Evolutionary conservation across 2,329 filamentous ascomycete genomes (phyloP).

Genomic region (Rutstroemia sydowiana): DNA sequence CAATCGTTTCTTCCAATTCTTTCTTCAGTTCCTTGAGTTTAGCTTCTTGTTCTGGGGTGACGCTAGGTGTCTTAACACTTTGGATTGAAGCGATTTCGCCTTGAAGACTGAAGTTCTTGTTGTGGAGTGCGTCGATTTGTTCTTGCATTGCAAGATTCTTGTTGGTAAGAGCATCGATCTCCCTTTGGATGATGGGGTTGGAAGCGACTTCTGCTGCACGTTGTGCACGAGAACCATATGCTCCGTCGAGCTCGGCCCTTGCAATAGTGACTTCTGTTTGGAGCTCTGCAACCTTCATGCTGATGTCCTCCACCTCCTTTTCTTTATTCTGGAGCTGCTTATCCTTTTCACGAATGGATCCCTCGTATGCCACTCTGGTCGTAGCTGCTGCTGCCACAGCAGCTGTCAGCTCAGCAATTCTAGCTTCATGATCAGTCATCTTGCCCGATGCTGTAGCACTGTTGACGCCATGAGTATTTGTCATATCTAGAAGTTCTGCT

Average conservation of each 20-base stretch:
- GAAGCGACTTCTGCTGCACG: constrained; percentile 58
- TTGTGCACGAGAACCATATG: constrained; percentile 72
- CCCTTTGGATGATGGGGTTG: constrained; percentile 49
- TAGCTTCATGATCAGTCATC: constrained; percentile 24
- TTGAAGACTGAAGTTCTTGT: constrained; percentile 7
- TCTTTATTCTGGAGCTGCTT: constrained; percentile 33
- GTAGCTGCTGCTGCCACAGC: constrained; percentile 21
- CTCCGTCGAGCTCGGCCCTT: constrained; percentile 83
- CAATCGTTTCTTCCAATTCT: constrained; percentile 60
- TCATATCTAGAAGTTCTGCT: constrained; percentile 26
- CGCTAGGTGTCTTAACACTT: neutral
- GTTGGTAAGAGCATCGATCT: constrained; percentile 48
- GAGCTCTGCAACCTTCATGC: constrained; percentile 56
- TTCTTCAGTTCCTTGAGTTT: constrained; percentile 47
- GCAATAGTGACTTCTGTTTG: constrained; percentile 83
- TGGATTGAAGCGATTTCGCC: constrained; percentile 8
- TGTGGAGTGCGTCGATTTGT: constrained; percentile 24
- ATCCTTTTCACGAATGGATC: constrained; percentile 19
- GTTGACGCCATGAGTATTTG: constrained; percentile 23
- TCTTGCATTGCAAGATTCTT: constrained; percentile 32
- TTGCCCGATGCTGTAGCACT: constrained; percentile 25
- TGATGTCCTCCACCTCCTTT: constrained; percentile 46
- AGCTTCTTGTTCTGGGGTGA: constrained; percentile 25
- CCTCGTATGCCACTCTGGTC: constrained; percentile 18
- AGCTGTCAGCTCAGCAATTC: constrained; percentile 21